Base-by-base conservation (phyloP, 257 asterid species). In the Jasminum sambac region DNA sequence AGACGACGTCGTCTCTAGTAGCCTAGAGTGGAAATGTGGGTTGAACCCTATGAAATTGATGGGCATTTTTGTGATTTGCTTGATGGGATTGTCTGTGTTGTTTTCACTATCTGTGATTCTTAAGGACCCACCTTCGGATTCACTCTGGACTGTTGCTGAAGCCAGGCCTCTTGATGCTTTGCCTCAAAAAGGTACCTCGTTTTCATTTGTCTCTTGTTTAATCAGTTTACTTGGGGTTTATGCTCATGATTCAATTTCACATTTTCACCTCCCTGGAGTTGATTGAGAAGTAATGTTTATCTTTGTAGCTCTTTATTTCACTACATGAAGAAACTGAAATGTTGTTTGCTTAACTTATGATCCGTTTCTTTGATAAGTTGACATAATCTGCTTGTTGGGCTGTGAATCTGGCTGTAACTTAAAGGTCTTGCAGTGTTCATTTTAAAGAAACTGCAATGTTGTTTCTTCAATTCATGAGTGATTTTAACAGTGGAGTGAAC, bases 51-150 rank as follows among this genome's bases (percentile, higher is more conserved):
- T 79, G 81, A 89, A 80, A 64, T 65, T 83, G 66, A 69, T 71
- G 83, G 89, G 83, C 23, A 46, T 82, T 14, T 72, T 83, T 4
- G 38, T 86, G 2, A 78, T 72, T 58, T 10, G 69, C 37, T 78
- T 86, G 72, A 78, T 92, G 90, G 80, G 81, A 25, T 80, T 82
- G 67, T 85, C 89, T 14, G 82, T 85, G 69, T 41, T 89, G 80
- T 81, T 89, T 77, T 82, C 90, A 5, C 25, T 83, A 8, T 69
- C 82, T 17, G 84, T 77, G 0, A 72, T 88, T 66, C 50, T 83
- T 1, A 78, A 75, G 73, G 82, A 82, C 81, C 85, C 82, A 5
- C 82, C 89, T 72, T 70, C 82, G 21, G 80, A 86, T 77, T 64
- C 58, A 12, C 68, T 82, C 34, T 81, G 88, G 89, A 74, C 85